Evolutionary conservation across 192 early-diverging fungal species (phyloP).

Genomic region (Coemansia sp.): DNA sequence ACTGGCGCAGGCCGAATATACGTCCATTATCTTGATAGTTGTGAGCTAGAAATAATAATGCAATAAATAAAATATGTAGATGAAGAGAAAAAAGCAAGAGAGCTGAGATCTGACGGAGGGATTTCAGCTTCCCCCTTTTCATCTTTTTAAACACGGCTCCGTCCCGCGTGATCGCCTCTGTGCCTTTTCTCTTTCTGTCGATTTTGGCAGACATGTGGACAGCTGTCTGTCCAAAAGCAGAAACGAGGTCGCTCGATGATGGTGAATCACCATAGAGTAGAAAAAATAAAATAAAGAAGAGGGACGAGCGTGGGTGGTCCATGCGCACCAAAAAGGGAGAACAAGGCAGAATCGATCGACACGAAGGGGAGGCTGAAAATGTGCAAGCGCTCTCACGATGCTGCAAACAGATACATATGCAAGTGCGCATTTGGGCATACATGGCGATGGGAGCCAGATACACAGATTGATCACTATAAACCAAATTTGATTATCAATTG

Average conservation of each 20-base stretch:
- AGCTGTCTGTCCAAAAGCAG: neutral
- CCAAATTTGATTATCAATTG: neutral
- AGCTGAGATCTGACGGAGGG: neutral
- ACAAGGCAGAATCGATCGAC: neutral
- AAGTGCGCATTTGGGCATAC: neutral
- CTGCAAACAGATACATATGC: neutral
- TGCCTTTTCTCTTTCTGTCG: neutral
- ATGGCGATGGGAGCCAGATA: neutral
- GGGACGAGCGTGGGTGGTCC: neutral
- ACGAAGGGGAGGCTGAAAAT: neutral
- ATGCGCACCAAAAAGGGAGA: neutral
- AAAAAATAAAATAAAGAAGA: neutral
- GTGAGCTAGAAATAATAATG: neutral
- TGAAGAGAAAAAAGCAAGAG: neutral
- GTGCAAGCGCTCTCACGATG: neutral
- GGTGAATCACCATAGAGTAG: constrained; percentile 1
- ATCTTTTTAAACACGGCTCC: neutral
- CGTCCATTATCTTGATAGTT: neutral
- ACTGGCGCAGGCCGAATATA: constrained; percentile 1
- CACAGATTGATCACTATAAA: neutral
- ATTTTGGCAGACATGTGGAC: neutral
- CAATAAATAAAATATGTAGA: neutral
- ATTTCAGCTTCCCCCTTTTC: neutral
- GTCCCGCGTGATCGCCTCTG: neutral
- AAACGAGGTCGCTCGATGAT: neutral